Evolutionary conservation across 2,329 filamentous ascomycete genomes (phyloP).

Genomic region (Pseudofabraea citricarpa): DNA sequence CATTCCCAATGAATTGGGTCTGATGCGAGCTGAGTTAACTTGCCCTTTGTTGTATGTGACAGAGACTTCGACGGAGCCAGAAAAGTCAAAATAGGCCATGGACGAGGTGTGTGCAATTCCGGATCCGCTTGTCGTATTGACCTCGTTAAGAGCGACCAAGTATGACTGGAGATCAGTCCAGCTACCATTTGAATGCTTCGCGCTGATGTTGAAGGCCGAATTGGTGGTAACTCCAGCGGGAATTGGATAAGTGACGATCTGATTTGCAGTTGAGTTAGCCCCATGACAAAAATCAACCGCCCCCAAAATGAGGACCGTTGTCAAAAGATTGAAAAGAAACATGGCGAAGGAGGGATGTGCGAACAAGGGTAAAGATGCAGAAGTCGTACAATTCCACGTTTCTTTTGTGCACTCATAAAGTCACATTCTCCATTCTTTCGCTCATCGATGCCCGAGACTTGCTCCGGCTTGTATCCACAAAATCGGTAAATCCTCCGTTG

Average conservation of each 20-base stretch:
- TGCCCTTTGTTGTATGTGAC: constrained; percentile 5
- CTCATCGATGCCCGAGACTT: too few relatives aligned
- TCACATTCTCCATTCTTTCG: too few relatives aligned
- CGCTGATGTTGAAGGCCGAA: background rate
- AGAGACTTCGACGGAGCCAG: constrained; percentile 9
- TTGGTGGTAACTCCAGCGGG: background rate
- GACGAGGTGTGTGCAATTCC: constrained; percentile 4
- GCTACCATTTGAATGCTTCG: background rate
- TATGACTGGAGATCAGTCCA: background rate
- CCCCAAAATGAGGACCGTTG: background rate
- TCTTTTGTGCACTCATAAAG: too few relatives aligned
- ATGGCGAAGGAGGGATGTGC: background rate
- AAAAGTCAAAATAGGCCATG: constrained; percentile 13
- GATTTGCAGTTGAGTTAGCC: too few relatives aligned
- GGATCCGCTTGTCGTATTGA: constrained; percentile 11
- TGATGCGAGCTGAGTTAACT: constrained; percentile 5
- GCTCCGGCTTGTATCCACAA: too few relatives aligned
- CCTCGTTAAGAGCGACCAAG: background rate
- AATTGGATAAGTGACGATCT: background rate
- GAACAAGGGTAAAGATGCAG: too few relatives aligned
- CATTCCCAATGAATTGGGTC: constrained; percentile 14
- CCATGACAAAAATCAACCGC: background rate
- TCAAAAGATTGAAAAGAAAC: background rate
- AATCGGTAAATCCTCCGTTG: too few relatives aligned
- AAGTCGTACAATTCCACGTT: too few relatives aligned